phyloP scores from a whole-genome alignment of 192 early-diverging fungal species.

The Jimgerdemannia lactiflua region DNA sequence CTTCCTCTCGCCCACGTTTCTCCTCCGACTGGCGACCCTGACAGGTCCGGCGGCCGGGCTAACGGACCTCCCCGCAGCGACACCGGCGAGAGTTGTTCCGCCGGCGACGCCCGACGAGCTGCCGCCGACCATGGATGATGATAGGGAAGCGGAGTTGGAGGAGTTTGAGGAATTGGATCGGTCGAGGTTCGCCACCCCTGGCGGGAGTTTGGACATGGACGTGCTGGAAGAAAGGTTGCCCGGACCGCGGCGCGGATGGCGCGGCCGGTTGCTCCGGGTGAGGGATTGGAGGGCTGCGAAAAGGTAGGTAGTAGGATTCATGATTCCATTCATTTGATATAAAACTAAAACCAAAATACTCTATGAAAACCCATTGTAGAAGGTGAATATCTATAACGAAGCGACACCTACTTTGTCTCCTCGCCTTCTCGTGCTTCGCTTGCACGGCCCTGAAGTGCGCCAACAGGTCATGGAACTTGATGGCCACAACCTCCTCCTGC shows the following conservation, averaged over 20 bases:
- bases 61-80: neutral
- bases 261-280: neutral
- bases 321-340: neutral
- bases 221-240: neutral
- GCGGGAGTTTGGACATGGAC: constrained; percentile 1
- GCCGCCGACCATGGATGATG: neutral
- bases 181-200: neutral
- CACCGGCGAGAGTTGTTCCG: neutral
- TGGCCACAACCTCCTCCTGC: constrained; percentile 33
- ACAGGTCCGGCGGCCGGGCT: neutral
- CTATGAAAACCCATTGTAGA: neutral
- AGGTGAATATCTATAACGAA: neutral
- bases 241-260: neutral
- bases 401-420: constrained; percentile 38
- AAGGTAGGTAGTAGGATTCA: neutral
- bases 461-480: constrained; percentile 67
- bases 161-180: neutral
- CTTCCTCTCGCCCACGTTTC: neutral
- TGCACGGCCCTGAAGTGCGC: constrained; percentile 75
- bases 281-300: neutral
- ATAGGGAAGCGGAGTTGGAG: neutral
- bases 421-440: constrained; percentile 66
- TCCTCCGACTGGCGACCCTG: neutral
- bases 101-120: neutral
- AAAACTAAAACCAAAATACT: neutral